Evolutionary conservation across 257 asterid species (phyloP).

Genomic region (Cruciata laevipes): DNA sequence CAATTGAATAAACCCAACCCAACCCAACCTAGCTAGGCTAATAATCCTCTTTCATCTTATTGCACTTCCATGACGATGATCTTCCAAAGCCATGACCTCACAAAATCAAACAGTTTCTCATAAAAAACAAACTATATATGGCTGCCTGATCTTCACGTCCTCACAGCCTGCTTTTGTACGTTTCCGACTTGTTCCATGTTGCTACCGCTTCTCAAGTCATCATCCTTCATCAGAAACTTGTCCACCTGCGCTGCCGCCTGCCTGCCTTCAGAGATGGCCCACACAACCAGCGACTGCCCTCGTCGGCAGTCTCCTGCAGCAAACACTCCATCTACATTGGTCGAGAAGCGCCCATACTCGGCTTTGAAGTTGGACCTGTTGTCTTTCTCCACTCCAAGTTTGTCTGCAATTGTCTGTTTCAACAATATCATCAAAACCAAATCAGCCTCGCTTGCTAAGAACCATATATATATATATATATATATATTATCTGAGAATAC

Average conservation of each 20-base stretch:
- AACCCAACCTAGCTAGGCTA: not conserved
- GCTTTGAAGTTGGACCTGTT: slow-evolving; percentile 86
- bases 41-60: not conserved
- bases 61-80: slow-evolving; percentile 3
- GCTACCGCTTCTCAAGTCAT: slow-evolving; percentile 16
- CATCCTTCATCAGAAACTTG: slow-evolving; percentile 54
- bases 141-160: slow-evolving; percentile 31
- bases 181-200: slow-evolving; percentile 20
- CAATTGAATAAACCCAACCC: not conserved
- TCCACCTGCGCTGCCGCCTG: slow-evolving; percentile 93
- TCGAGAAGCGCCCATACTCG: slow-evolving; percentile 77
- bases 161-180: slow-evolving; percentile 45
- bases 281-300: slow-evolving; percentile 93
- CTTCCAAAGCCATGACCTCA: slow-evolving; percentile 6
- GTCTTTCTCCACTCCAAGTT: slow-evolving; percentile 76
- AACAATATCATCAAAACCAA: not conserved
- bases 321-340: slow-evolving; percentile 78
- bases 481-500: slow-evolving; percentile 23
- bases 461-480: too few relatives aligned
- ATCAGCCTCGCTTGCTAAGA: not conserved
- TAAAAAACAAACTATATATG: not conserved
- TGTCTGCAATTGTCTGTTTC: slow-evolving; percentile 58
- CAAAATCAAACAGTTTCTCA: not conserved
- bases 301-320: slow-evolving; percentile 99
- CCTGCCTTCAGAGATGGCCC: slow-evolving; percentile 97